phyloP scores from a whole-genome alignment of 371 early-diverging fungal genomes.

The Mucor indicus region DNA sequence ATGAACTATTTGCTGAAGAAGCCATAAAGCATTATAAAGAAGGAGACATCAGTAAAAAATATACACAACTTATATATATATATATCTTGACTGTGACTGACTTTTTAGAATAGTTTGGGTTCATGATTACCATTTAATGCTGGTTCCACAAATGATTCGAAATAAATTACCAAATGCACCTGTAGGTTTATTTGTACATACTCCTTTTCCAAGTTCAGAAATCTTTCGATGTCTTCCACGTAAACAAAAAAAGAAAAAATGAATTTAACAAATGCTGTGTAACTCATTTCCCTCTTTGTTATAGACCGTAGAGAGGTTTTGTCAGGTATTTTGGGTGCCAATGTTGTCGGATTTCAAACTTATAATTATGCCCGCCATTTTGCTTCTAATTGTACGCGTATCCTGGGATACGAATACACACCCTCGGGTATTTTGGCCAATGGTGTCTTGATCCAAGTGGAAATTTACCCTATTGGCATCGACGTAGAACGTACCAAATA shows the following conservation, averaged over 20 bases:
- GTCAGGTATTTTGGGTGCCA: slow-evolving; percentile 87
- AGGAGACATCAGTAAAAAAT: slow-evolving; percentile 79
- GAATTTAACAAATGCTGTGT: neutral
- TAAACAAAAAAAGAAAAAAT: slow-evolving; percentile 78
- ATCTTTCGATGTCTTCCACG: slow-evolving; percentile 82
- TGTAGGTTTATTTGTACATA: slow-evolving; percentile 99
- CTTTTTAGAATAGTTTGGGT: slow-evolving; percentile 97
- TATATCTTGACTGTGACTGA: slow-evolving; percentile 55
- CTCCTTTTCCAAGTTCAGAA: slow-evolving; percentile 96
- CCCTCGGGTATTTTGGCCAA: slow-evolving; percentile 77
- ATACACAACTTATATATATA: slow-evolving; percentile 52
- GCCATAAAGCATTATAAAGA: slow-evolving; percentile 70
- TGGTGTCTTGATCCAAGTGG: slow-evolving; percentile 79
- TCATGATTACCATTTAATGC: slow-evolving; percentile 99
- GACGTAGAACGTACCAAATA: slow-evolving; percentile 62
- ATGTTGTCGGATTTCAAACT: slow-evolving; percentile 93
- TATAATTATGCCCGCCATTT: slow-evolving; percentile 97
- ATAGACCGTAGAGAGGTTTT: slow-evolving; percentile 88
- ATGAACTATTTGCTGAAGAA: slow-evolving; percentile 80
- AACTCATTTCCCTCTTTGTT: neutral
- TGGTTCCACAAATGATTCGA: slow-evolving; percentile 87
- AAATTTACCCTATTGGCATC: slow-evolving; percentile 98
- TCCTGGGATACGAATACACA: slow-evolving; percentile 85
- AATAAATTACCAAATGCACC: slow-evolving; percentile 71
- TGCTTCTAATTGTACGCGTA: slow-evolving; percentile 85